A percentile compares a stretch with the other conserved stretches of the same genome.
Evolutionary conservation across 2,329 filamentous ascomycete genomes (phyloP).

Genomic region (Colletotrichum spaethianum): DNA sequence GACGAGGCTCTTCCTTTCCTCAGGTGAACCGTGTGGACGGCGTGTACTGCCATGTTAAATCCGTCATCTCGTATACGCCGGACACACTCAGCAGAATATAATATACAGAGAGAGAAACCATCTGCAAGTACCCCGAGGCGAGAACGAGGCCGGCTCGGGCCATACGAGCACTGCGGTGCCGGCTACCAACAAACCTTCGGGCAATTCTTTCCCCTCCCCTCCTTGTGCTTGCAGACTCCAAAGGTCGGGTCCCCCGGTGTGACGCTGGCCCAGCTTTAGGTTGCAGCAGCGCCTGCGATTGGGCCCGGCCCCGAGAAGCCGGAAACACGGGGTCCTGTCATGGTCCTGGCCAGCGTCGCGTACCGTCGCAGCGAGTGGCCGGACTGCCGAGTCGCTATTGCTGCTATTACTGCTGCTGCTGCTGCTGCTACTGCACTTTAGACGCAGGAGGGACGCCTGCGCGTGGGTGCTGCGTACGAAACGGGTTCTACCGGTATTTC

Average conservation of each 20-base stretch:
- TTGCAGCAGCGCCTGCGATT: slow-evolving; percentile 20
- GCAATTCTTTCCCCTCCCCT: not conserved
- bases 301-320: slow-evolving; percentile 34
- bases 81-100: not conserved
- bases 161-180: not conserved
- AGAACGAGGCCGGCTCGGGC: not conserved
- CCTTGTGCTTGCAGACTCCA: slow-evolving; percentile 13
- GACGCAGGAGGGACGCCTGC: not conserved
- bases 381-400: not conserved
- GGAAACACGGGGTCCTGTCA: slow-evolving; percentile 36
- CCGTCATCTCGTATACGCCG: not conserved
- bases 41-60: not conserved
- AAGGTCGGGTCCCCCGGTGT: slow-evolving; percentile 2
- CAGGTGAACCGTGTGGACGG: slow-evolving; percentile 3
- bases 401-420: not conserved
- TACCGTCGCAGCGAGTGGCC: not conserved
- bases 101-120: too few species aligned
- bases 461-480: not conserved
- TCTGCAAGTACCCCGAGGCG: not conserved
- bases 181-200: slow-evolving; percentile 1
- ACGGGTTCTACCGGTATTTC: slow-evolving; percentile 17
- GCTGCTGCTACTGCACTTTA: not conserved
- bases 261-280: slow-evolving; percentile 21
- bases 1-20: not conserved
- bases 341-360: not conserved